Evolutionary conservation across 805 yeast genomes (phyloP).

Genomic region (Yamadazyma paraphyllophila): DNA sequence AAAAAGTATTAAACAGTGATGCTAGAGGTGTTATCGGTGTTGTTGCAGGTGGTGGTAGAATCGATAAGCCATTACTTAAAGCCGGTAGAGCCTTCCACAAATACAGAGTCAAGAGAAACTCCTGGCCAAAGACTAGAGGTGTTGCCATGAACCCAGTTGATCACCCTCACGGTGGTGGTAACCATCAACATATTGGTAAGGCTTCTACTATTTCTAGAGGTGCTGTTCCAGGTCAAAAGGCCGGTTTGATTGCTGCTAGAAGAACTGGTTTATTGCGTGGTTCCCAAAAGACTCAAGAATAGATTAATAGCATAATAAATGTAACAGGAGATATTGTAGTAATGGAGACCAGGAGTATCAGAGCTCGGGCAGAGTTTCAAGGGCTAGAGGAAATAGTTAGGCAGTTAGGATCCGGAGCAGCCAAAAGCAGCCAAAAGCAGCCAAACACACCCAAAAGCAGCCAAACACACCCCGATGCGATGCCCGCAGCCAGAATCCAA

Average conservation of each 20-base stretch:
- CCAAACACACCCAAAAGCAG: no score
- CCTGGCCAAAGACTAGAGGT: slow-evolving; percentile 99
- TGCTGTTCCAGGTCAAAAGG: slow-evolving; percentile 41
- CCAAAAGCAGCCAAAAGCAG: no score
- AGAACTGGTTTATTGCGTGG: slow-evolving; percentile 41
- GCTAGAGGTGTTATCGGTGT: slow-evolving; percentile 99
- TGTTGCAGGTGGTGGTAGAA: slow-evolving; percentile 99
- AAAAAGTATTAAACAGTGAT: slow-evolving; percentile 90
- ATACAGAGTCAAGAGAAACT: slow-evolving; percentile 99
- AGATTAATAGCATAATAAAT: not conserved
- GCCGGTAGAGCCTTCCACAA: slow-evolving; percentile 99
- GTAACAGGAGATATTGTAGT: not conserved
- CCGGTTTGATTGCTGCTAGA: slow-evolving; percentile 40
- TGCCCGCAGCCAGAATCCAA: no score
- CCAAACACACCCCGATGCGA: no score
- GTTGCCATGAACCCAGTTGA: slow-evolving; percentile 99
- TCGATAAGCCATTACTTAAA: slow-evolving; percentile 98
- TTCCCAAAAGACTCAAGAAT: slow-evolving; percentile 34
- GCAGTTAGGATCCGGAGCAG: no score
- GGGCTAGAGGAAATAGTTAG: no score
- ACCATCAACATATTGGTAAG: slow-evolving; percentile 38
- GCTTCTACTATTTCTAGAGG: slow-evolving; percentile 41
- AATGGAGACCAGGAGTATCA: not conserved
- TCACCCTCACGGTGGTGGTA: slow-evolving; percentile 99
- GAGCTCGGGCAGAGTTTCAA: no score